Percentiles rank a stretch among this genome's conserved stretches.
Conservation (phyloP, 2,329 filamentous ascomycete genomes). For the Cercospora sojina region DNA sequence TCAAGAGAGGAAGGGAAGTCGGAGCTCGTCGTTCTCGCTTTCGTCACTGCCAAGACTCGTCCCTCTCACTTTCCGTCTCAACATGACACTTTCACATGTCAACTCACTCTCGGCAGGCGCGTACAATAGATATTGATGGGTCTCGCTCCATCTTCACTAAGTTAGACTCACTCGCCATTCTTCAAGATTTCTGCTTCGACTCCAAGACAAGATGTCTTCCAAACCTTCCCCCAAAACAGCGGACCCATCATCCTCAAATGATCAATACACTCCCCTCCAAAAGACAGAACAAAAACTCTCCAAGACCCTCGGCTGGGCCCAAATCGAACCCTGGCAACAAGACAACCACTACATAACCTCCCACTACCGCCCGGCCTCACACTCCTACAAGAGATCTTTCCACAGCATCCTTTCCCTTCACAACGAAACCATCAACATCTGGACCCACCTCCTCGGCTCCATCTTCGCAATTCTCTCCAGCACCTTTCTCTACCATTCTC, state of each 20-base stretch:
- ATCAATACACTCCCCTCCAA: background rate
- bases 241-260: background rate
- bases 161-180: background rate
- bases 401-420: constrained; percentile 62
- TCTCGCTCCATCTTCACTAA: background rate
- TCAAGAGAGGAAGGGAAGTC: background rate
- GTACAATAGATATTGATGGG: background rate
- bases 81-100: constrained; percentile 13
- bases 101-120: background rate
- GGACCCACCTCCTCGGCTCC: constrained; percentile 68
- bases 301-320: constrained; percentile 48
- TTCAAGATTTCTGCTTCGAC: too few relatives aligned
- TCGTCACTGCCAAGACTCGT: background rate
- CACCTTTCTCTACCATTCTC: constrained; percentile 54
- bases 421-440: constrained; percentile 71
- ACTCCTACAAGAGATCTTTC: constrained; percentile 60
- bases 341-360: constrained; percentile 70
- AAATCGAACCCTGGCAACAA: constrained; percentile 48
- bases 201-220: background rate
- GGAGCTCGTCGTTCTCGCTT: constrained; percentile 11
- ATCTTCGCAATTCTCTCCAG: constrained; percentile 56
- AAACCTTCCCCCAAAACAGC: background rate
- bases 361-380: constrained; percentile 64
- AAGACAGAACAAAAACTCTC: constrained; percentile 38
- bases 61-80: background rate